Conservation (phyloP, 257 asterid genomes). For the Gynochthodes officinalis region DNA sequence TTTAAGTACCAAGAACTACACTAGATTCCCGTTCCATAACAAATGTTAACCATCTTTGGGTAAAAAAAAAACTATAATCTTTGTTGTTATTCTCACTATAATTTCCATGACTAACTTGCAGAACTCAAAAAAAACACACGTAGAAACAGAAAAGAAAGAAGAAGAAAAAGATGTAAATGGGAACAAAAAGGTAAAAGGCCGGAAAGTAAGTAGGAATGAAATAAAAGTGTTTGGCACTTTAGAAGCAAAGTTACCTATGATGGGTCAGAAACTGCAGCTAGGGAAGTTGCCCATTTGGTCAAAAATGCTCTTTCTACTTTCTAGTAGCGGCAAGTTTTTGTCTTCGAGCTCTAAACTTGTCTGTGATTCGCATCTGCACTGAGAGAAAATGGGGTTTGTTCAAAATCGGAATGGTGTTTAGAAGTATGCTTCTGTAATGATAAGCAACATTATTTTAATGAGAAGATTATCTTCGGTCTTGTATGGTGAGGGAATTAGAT, state of each 20-base stretch:
- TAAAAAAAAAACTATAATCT: background rate
- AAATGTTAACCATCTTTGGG: background rate
- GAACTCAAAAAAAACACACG: background rate
- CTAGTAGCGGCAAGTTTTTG: background rate
- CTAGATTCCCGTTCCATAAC: background rate
- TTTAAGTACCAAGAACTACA: conserved; percentile 5
- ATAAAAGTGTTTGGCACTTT: background rate
- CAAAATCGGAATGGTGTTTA: background rate
- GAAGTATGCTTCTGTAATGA: background rate
- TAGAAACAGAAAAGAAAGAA: background rate
- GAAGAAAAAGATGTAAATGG: background rate
- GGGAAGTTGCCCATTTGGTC: background rate
- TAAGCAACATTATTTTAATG: conserved; percentile 1
- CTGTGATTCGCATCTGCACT: background rate
- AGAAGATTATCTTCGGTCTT: background rate
- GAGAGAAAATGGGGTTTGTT: background rate
- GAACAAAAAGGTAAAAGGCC: conserved; percentile 9
- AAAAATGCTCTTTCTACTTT: background rate
- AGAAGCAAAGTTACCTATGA: conserved; percentile 13
- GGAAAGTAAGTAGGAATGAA: background rate
- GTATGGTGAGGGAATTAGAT: background rate
- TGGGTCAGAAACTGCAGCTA: conserved; percentile 7
- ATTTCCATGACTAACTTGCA: background rate
- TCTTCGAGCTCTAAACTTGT: conserved; percentile 1
- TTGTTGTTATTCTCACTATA: conserved; percentile 1